Evolutionary conservation across 306 rosid species (phyloP).

Genomic region (Quillaja saponaria): DNA sequence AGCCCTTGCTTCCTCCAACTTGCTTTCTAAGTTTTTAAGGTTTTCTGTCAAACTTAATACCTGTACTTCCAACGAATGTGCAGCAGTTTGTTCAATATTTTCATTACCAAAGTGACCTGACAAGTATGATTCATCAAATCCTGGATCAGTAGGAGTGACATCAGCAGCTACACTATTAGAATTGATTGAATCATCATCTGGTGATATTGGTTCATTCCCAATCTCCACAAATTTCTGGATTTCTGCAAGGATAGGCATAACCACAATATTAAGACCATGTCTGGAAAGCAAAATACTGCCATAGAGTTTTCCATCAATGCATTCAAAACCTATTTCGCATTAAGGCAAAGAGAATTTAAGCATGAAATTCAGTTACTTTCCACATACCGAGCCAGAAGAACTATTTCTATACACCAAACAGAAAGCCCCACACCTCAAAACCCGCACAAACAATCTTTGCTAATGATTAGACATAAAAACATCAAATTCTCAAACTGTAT

Average conservation of each 20-base stretch:
- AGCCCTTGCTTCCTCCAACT: conserved; percentile 49
- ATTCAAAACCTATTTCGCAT: neutral
- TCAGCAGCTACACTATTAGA: conserved; percentile 43
- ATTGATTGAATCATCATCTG: conserved; percentile 44
- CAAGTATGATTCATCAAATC: conserved; percentile 33
- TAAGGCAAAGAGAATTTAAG: conserved; percentile 16
- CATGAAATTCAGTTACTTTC: conserved; percentile 16
- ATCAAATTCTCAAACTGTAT: conserved; percentile 14
- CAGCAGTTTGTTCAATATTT: conserved; percentile 41
- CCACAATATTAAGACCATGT: conserved; percentile 12
- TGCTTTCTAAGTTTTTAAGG: conserved; percentile 51
- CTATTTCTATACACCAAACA: no score
- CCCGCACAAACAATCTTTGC: no score
- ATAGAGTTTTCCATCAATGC: conserved; percentile 6
- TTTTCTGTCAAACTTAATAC: conserved; percentile 38
- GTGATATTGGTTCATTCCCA: conserved; percentile 45
- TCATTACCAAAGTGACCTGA: conserved; percentile 49
- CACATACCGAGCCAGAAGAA: neutral
- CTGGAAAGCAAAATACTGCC: neutral
- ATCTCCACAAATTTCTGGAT: conserved; percentile 65
- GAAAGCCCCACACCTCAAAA: no score
- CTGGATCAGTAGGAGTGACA: conserved; percentile 35
- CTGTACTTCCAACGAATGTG: conserved; percentile 54
- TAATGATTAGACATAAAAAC: no score
- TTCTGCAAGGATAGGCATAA: conserved; percentile 53